Evolutionary conservation across 2,329 filamentous ascomycete genomes (phyloP), one percentile per base, ranked within the genome.

Genomic region (Zopfia rhizophila): DNA sequence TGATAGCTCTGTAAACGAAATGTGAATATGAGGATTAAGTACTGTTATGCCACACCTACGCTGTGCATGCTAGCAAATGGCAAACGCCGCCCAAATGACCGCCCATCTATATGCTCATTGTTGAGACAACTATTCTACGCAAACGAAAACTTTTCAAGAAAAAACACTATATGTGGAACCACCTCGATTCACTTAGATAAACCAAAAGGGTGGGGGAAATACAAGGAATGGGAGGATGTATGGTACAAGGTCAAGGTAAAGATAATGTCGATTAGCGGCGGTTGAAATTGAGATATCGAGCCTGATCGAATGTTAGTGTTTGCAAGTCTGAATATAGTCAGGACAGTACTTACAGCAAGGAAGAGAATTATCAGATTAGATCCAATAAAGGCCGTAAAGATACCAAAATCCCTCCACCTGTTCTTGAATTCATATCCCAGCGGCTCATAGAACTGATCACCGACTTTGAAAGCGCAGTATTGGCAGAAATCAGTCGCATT

Each of bases 371-470:
- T 80, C 61, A 94, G 65, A 69, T 95, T 96, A 65, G 86, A 91
- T 11, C 74, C 89, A 40, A 95, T 80, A 63, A 91, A 96, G 1
- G 86, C 87, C 22, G 82, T 58, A 57, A 87, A 87, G 51, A 96
- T 95, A 2, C 90, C 91, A 45, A 94, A 53, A 58, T 96, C 90
- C 43, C 91, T 82, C 91, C 91, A 96, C 12, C 91, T 77, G 54
- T 89, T 72, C 30, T 76, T 74, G 60, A 87, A 96, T 2, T 74
- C 75, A 61, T 95, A 81, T 2, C 81, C 80, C 13, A 95, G 79
- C 0, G 83, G 79, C 40, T 75, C 65, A 65, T 89, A 95, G 64
- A 93, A 96, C 73, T 96, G 79, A 55, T 96, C 88, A 21, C 91
- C 91, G 10, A 89, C 75, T 51, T 82, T 85, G 74, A 85, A 95